Evolutionary conservation across 768 basidiomycete genomes (phyloP).

Genomic region (Exidia glandulosa): DNA sequence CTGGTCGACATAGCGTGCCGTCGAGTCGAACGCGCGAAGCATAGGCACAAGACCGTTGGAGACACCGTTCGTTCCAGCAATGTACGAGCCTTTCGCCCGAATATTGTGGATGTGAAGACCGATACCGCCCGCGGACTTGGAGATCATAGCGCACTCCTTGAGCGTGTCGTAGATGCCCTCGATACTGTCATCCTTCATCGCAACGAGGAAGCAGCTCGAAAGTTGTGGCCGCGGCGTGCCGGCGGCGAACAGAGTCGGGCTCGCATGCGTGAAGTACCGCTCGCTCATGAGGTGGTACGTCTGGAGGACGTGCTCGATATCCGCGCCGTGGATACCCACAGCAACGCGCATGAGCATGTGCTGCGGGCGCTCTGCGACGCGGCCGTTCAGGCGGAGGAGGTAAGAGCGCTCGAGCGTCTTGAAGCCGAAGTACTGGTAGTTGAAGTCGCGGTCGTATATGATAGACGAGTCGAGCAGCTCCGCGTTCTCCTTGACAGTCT

Average conservation of each 20-base stretch:
- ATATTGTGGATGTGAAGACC: conserved; percentile 94
- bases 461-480: conserved; percentile 82
- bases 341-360: conserved; percentile 99
- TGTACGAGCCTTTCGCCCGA: conserved; percentile 96
- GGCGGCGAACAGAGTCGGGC: conserved; percentile 96
- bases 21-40: conserved; percentile 96
- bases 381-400: conserved; percentile 85
- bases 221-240: conserved; percentile 91
- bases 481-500: conserved; percentile 70
- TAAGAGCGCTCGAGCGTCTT: conserved; percentile 98
- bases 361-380: conserved; percentile 93
- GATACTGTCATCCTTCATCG: conserved; percentile 99
- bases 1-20: conserved; percentile 97
- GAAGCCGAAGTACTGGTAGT: conserved; percentile 96
- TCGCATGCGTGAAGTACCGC: conserved; percentile 98
- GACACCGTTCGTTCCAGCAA: conserved; percentile 97
- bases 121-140: conserved; percentile 97
- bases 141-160: conserved; percentile 98
- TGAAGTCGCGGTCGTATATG: conserved; percentile 97
- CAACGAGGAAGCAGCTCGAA: conserved; percentile 87
- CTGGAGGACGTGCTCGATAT: conserved; percentile 82
- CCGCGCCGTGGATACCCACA: conserved; percentile 86
- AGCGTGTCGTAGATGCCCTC: conserved; percentile 99
- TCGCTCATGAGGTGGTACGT: conserved; percentile 97
- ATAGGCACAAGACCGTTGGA: conserved; percentile 99